phyloP scores from a whole-genome alignment of 441 rosid species.

The Brassica hybrid region DNA sequence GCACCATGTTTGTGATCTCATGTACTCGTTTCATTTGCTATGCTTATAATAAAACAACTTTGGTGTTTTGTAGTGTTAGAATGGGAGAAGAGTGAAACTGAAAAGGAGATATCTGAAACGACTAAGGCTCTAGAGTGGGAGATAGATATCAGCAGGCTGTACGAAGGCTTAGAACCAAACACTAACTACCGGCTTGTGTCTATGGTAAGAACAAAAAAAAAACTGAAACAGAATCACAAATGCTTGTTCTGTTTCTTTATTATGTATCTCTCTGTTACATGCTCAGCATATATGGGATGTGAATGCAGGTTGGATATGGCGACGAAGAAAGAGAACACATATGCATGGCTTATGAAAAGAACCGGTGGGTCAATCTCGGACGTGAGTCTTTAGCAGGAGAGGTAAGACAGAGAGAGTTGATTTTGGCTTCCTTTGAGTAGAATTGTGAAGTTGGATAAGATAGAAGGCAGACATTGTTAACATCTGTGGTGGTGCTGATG shows the following conservation, averaged over 20 bases:
- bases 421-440: background rate
- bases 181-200: too few relatives aligned
- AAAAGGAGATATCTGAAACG: conserved; percentile 27
- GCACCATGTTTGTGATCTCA: background rate
- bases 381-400: conserved; percentile 15
- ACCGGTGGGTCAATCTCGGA: conserved; percentile 29
- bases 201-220: too few relatives aligned
- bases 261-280: background rate
- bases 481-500: background rate
- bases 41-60: background rate
- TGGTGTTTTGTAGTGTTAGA: conserved; percentile 22
- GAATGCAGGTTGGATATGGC: conserved; percentile 29
- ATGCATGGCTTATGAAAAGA: conserved; percentile 29
- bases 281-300: conserved; percentile 15
- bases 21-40: background rate
- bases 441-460: background rate
- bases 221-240: background rate
- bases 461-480: background rate
- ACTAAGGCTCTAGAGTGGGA: conserved; percentile 30
- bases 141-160: conserved; percentile 30
- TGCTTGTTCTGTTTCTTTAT: background rate
- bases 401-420: conserved; percentile 23
- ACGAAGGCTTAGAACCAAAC: too few relatives aligned
- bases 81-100: conserved; percentile 32
- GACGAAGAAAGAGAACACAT: conserved; percentile 19